Percentiles rank a stretch among this genome's conserved stretches.
phyloP scores from a whole-genome alignment of 805 yeast genomes.

The Pichia membranifaciens region DNA sequence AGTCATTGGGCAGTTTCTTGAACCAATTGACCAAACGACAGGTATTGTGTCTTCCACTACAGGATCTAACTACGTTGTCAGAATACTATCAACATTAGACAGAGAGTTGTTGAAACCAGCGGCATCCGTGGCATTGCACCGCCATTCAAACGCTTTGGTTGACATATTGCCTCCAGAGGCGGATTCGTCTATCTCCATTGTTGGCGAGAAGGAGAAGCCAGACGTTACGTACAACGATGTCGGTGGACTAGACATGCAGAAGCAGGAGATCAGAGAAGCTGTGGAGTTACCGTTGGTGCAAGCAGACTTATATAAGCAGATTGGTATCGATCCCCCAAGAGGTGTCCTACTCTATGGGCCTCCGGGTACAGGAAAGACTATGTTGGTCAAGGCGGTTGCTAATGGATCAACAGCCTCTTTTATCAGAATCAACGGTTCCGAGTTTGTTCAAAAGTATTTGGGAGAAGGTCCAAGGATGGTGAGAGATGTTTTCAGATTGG shows the following conservation, averaged over 20 bases:
- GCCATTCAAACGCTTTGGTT: slow-evolving; percentile 96
- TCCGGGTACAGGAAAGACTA: slow-evolving; percentile 99
- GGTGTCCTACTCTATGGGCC: slow-evolving; percentile 98
- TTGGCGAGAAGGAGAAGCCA: slow-evolving; percentile 90
- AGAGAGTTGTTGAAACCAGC: slow-evolving; percentile 92
- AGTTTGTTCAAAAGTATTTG: slow-evolving; percentile 93
- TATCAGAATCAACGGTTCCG: slow-evolving; percentile 96
- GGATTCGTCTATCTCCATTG: slow-evolving; percentile 90
- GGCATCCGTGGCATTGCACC: slow-evolving; percentile 93
- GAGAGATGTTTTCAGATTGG: slow-evolving; percentile 93
- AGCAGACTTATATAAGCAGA: slow-evolving; percentile 91
- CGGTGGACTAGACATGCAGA: slow-evolving; percentile 98
- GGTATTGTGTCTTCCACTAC: slow-evolving; percentile 98
- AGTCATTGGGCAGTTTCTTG: slow-evolving; percentile 96
- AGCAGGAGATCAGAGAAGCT: slow-evolving; percentile 97
- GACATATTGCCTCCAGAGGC: slow-evolving; percentile 99
- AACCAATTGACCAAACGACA: slow-evolving; percentile 93
- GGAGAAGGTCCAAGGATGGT: slow-evolving; percentile 99
- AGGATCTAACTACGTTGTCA: slow-evolving; percentile 94
- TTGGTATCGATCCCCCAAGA: slow-evolving; percentile 98
- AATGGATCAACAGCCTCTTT: slow-evolving; percentile 93
- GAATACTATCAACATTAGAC: slow-evolving; percentile 90
- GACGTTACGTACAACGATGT: slow-evolving; percentile 94
- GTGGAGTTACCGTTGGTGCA: slow-evolving; percentile 95
- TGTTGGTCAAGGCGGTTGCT: slow-evolving; percentile 98